Evolutionary conservation across 768 basidiomycete genomes (phyloP), one percentile per base, ranked within the genome.

Genomic region (Auricularia cornea): DNA sequence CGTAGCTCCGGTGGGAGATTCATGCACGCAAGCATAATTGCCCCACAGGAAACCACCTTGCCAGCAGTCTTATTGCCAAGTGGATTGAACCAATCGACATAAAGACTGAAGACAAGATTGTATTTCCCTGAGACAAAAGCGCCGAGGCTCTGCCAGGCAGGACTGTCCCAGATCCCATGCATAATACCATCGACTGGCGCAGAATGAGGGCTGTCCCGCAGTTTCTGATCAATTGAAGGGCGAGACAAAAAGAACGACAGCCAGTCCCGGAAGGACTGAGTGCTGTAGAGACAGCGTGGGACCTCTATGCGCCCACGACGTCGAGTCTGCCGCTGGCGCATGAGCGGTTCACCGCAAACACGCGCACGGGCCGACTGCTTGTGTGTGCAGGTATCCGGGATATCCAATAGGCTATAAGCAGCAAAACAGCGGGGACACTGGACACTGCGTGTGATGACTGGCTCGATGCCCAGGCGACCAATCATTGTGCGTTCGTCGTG

Each of bases 31-130:
- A 78, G 63, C 20, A 70, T 74, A 2, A 80, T 70, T 1, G 68
- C 67, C 2, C 73, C 72, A 30, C 66, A 60, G 0, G 70, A 71
- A 5, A 59, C 68, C 1, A 57, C 65, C 51, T 73, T 69, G 11
- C 73, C 72, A 18, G 71, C 70, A 35, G 67, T 66, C 61, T 72
- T 74, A 62, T 72, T 75, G 11, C 64, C 61, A 48, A 71, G 66
- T 20, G 77, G 77, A 60, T 77, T 79, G 67, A 78, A 78, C 44
- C 73, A 70, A 61, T 79, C 77, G 32, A 73, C 64, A 54, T 63
- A 66, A 20, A 78, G 67, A 56, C 70, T 70, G 63, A 77, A 76
- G 32, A 28, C 30, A 11, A 40, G 54, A 3, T 57, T 57, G 5
- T 57, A 30, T 18, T 57, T 57, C 54, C 29, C 18, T 6, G 20